Percentiles rank a stretch among this genome's conserved stretches.
These are phyloP conservation scores for Polychaeton citri DNA, from an alignment of 2,329 filamentous ascomycete species.

Conservation along the genomic window DNA sequence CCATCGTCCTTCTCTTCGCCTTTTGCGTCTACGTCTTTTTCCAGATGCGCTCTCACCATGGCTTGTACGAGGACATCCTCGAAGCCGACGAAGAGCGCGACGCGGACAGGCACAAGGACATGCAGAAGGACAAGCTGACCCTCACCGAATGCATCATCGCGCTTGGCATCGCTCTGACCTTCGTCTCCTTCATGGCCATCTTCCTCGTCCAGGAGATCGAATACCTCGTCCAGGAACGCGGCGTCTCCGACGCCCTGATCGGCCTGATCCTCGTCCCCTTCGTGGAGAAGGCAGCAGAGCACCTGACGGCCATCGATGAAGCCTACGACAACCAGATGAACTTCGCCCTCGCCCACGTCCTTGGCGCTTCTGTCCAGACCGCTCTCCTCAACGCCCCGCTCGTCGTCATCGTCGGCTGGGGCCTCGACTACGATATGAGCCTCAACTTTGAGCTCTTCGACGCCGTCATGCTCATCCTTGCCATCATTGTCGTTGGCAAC, in stretches of 20 bases:
- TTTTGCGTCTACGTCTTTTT: conserved; percentile 54
- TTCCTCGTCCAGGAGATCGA: conserved; percentile 65
- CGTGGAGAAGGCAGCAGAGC: conserved; percentile 76
- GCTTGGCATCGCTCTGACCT: conserved; percentile 48
- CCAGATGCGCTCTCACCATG: conserved; percentile 62
- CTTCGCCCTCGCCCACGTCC: conserved; percentile 70
- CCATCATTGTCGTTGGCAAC: conserved; percentile 75
- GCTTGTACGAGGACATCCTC: conserved; percentile 64
- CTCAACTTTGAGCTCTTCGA: conserved; percentile 83
- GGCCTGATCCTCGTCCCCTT: conserved; percentile 67
- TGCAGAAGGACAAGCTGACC: conserved; percentile 54
- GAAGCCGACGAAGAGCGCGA: conserved; percentile 57
- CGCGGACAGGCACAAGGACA: conserved; percentile 48
- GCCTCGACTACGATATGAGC: conserved; percentile 55
- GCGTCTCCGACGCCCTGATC: conserved; percentile 45
- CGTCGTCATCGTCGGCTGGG: conserved; percentile 74
- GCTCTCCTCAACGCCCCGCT: conserved; percentile 78
- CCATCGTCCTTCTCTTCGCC: conserved; percentile 57
- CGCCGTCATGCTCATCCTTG: conserved; percentile 64
- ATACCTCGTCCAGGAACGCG: conserved; percentile 37
- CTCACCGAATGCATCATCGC: conserved; percentile 58
- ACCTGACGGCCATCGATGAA: conserved; percentile 72
- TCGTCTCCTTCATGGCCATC: conserved; percentile 62
- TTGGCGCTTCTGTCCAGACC: conserved; percentile 80
- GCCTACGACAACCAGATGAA: conserved; percentile 68